These are phyloP conservation scores for Citrullus amarus DNA, from an alignment of 306 rosid genomes.

Conservation along the genomic window DNA sequence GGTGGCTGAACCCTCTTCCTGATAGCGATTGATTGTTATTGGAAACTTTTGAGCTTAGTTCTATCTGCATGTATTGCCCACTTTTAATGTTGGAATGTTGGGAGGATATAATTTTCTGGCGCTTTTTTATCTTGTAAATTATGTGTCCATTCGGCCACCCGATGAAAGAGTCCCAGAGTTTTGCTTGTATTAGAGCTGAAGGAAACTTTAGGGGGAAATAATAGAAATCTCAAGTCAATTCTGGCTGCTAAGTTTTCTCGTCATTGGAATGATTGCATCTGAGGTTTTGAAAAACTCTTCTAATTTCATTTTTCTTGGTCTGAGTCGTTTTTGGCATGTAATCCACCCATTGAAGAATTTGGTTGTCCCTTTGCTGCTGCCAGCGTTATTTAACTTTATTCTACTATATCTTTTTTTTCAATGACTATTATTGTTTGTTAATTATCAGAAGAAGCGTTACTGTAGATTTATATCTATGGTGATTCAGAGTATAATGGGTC, in stretches of 20 bases:
- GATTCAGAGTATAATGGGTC: neutral
- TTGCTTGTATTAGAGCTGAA: neutral
- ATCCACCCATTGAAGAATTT: neutral
- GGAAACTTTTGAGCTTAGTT: neutral
- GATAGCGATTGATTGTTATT: neutral
- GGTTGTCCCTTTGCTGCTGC: neutral
- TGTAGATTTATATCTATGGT: neutral
- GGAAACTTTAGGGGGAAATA: neutral
- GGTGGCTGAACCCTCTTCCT: neutral
- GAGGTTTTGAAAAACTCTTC: neutral
- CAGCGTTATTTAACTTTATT: neutral
- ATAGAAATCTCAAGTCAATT: neutral
- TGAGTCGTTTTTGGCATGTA: neutral
- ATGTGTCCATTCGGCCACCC: neutral
- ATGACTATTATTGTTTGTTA: neutral
- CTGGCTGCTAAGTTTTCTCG: neutral
- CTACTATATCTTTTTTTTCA: neutral
- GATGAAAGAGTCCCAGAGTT: neutral
- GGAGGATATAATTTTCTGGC: neutral
- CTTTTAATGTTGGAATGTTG: neutral
- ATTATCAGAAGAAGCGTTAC: neutral
- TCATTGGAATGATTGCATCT: neutral
- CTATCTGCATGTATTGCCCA: neutral
- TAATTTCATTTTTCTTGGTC: neutral
- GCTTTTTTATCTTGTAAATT: neutral